phyloP scores from a whole-genome alignment of 805 yeast genomes.

The Ogataea saltuana region DNA sequence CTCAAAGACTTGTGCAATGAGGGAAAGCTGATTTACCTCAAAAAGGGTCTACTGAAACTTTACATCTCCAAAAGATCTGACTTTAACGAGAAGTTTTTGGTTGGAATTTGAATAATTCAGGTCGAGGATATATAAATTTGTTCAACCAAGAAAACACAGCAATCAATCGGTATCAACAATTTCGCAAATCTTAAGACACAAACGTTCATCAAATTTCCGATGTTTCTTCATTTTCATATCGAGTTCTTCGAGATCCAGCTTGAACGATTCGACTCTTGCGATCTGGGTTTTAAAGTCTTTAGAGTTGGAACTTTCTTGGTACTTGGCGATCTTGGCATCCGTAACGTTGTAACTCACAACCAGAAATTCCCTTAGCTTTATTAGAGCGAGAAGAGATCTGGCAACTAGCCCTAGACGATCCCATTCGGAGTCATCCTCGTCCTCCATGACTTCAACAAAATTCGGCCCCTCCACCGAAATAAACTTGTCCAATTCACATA shows the following conservation, averaged over 20 bases:
- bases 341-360: slow-evolving; percentile 23
- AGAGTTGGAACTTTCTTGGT: slow-evolving; percentile 20
- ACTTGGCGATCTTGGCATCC: slow-evolving; percentile 23
- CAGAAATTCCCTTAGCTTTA: slow-evolving; percentile 18
- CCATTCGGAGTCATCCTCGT: slow-evolving; percentile 7
- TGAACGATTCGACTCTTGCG: slow-evolving; percentile 13
- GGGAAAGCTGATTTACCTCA: slow-evolving; percentile 70
- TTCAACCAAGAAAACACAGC: no score
- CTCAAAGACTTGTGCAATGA: slow-evolving; percentile 77
- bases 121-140: no score
- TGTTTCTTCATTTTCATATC: slow-evolving; percentile 10
- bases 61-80: slow-evolving; percentile 72
- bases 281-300: slow-evolving; percentile 22
- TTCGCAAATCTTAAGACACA: slow-evolving; percentile 8
- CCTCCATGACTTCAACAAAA: slow-evolving; percentile 29
- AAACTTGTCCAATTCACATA: slow-evolving; percentile 45
- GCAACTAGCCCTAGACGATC: slow-evolving; percentile 15
- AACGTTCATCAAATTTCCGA: background rate
- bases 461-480: slow-evolving; percentile 44
- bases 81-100: slow-evolving; percentile 50
- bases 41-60: slow-evolving; percentile 60
- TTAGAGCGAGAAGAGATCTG: slow-evolving; percentile 19
- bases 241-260: slow-evolving; percentile 12
- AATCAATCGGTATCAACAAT: background rate
- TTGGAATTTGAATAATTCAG: slow-evolving; percentile 23